Conservation (phyloP, 208 protist genomes). For the Leishmania amazonensis region DNA sequence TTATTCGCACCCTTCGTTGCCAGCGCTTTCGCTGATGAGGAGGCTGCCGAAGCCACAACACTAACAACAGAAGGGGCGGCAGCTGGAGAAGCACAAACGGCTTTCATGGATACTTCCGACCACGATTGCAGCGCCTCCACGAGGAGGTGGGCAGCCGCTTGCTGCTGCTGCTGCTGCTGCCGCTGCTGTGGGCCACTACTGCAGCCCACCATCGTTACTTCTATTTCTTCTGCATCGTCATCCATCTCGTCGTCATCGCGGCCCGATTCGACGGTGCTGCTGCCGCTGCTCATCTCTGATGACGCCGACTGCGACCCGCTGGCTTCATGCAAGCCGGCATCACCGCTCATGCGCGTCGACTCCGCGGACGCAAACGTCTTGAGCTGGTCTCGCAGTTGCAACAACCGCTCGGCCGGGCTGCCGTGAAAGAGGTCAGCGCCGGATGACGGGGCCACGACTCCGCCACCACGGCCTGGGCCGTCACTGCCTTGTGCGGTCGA, state of each 20-base stretch:
- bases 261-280: slow-evolving; percentile 1
- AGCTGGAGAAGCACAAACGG: not conserved
- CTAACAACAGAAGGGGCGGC: not conserved
- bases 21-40: not conserved
- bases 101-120: not conserved
- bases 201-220: not conserved
- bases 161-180: slow-evolving; percentile 2
- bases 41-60: not conserved
- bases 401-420: slow-evolving; percentile 16
- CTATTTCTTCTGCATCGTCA: not conserved
- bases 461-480: not conserved
- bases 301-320: not conserved
- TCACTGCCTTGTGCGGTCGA: not conserved
- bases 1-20: not conserved
- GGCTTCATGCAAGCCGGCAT: not conserved
- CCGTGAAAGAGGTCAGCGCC: slow-evolving; percentile 6
- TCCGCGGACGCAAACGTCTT: not conserved
- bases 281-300: not conserved
- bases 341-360: not conserved
- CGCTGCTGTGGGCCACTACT: not conserved
- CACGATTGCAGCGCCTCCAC: not conserved
- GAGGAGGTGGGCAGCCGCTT: slow-evolving; percentile 2
- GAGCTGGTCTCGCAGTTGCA: slow-evolving; percentile 12
- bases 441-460: not conserved
- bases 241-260: not conserved